A percentile compares a stretch with the other conserved stretches of the same genome.
These are phyloP conservation scores for Talaromyces piceae DNA, from an alignment of 2,329 filamentous ascomycete genomes.

Conservation along the genomic window DNA sequence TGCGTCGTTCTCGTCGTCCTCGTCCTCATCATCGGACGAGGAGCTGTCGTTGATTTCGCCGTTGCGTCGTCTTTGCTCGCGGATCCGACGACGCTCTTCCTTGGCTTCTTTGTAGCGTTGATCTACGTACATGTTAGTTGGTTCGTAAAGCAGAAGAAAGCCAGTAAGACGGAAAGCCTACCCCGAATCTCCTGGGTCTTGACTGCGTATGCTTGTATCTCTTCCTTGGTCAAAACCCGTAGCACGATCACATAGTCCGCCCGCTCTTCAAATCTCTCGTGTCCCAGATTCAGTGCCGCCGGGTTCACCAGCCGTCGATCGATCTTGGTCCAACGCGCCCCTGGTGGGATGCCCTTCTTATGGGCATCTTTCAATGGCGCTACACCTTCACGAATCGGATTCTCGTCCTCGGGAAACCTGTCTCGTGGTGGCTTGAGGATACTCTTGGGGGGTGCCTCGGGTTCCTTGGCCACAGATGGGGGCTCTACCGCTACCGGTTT, in stretches of 20 bases:
- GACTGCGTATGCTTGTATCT: slow-evolving; percentile 79
- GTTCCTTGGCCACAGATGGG: slow-evolving; percentile 42
- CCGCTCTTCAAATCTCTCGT: slow-evolving; percentile 87
- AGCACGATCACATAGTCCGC: slow-evolving; percentile 90
- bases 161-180: slow-evolving; percentile 33
- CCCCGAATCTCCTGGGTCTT: slow-evolving; percentile 76
- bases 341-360: slow-evolving; percentile 62
- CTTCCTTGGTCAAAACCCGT: slow-evolving; percentile 75
- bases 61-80: slow-evolving; percentile 37
- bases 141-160: not conserved
- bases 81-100: slow-evolving; percentile 30
- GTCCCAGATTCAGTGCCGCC: slow-evolving; percentile 74
- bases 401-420: slow-evolving; percentile 79
- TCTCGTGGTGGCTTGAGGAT: slow-evolving; percentile 77
- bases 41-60: slow-evolving; percentile 18
- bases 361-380: slow-evolving; percentile 87
- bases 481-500: slow-evolving; percentile 23
- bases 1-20: slow-evolving; percentile 23
- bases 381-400: slow-evolving; percentile 79
- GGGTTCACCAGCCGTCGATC: slow-evolving; percentile 82
- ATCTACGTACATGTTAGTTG: slow-evolving; percentile 18
- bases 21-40: slow-evolving; percentile 27
- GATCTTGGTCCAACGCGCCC: slow-evolving; percentile 90
- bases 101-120: slow-evolving; percentile 30
- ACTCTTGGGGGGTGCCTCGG: slow-evolving; percentile 63